Evolutionary conservation across 1,284 basidiomycete species (phyloP), one percentile per base, ranked within the genome.

Genomic region (Cutaneotrichosporon daszewskae): DNA sequence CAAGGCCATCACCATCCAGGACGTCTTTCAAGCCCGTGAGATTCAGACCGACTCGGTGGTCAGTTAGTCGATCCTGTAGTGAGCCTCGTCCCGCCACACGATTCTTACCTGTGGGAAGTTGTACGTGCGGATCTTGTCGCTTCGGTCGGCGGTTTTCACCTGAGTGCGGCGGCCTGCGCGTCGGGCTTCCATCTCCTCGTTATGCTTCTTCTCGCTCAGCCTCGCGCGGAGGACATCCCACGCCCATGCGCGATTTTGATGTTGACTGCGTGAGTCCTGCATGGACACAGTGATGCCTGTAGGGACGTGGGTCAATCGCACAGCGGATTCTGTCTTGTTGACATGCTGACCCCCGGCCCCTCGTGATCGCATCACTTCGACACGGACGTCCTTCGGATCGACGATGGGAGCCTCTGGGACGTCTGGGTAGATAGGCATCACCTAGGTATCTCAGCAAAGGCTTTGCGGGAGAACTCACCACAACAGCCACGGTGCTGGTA

Each of bases 281-380:
- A 97, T 97, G 4, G 90, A 92, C 9, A 98, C 95, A 0, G 84
- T 85, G 44, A 97, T 87, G 1, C 92, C 91, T 1, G 90, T 88
- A 0, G 95, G 94, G 12, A 87, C 72, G 59, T 98, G 95, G 0
- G 91, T 95, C 26, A 98, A 71, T 1, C 95, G 83, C n/a, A 99
- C 88, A 1, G 95, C 95, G 1, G 91, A 96, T 70, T 98, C 95
- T 0, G 94, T 98, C 77, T 88, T 90, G 74, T 98, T 99, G 60
- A 98, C 95, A 72, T 98, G 94, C 84, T 94, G 60, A n/a, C 95
- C 94, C 37, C 95, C 95, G 3, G 95, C 94, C 35, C 95, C 95
- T 25, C 90, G 75, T 0, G 92, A 80, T 16, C 94, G 81, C 92
- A 97, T 96, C 33, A 94, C 88, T 60, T 97, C 94, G 3, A 87